phyloP scores from a whole-genome alignment of 2,329 filamentous ascomycete genomes.

The Akanthomyces uredinophilus region DNA sequence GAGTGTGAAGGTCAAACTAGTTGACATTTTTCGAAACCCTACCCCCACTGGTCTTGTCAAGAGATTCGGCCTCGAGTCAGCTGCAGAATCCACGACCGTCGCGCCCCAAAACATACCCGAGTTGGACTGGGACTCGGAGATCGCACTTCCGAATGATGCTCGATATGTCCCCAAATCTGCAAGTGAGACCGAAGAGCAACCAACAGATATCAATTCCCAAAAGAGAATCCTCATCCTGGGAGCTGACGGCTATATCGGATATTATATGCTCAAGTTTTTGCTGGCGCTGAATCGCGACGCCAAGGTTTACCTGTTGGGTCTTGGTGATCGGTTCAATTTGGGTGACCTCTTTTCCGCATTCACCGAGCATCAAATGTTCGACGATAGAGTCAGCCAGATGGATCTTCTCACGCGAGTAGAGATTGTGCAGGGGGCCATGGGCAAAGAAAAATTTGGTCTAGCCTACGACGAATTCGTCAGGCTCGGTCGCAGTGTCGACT shows the following conservation, averaged over 20 bases:
- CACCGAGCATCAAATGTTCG: constrained; percentile 20
- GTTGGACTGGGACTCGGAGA: not conserved
- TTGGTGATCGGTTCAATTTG: constrained; percentile 3
- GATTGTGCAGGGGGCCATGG: constrained; percentile 19
- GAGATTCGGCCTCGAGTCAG: not conserved
- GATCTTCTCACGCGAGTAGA: constrained; percentile 16
- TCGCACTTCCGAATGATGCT: not conserved
- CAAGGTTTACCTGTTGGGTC: not conserved
- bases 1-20: constrained; percentile 22
- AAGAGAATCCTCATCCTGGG: not conserved
- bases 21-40: constrained; percentile 22
- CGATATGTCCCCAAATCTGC: not conserved
- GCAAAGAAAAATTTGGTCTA: constrained; percentile 22
- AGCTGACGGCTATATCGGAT: constrained; percentile 2
- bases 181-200: not conserved
- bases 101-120: not conserved
- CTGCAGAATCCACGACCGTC: no score
- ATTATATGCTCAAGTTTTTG: constrained; percentile 2
- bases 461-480: constrained; percentile 19
- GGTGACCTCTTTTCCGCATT: constrained; percentile 16
- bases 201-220: no score
- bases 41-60: constrained; percentile 13
- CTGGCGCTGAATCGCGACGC: not conserved
- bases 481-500: constrained; percentile 20
- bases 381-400: constrained; percentile 13